A percentile compares a stretch with the other conserved stretches of the same genome.
These are phyloP conservation scores for Glutinoglossum americanum DNA, from an alignment of 495 filamentous ascomycete species.

Conservation along the genomic window DNA sequence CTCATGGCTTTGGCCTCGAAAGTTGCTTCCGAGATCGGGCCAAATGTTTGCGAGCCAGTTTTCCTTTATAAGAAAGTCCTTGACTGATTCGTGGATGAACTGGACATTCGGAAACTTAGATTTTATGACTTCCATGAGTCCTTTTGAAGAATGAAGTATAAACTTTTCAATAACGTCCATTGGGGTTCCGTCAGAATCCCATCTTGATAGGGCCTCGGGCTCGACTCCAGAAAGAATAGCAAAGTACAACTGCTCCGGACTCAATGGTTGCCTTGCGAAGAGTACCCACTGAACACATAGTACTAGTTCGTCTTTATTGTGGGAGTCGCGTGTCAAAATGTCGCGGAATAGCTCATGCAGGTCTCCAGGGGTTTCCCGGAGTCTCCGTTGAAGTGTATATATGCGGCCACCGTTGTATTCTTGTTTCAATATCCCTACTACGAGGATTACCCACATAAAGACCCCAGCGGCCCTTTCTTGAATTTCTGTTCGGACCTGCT, in stretches of 20 bases:
- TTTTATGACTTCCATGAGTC: slow-evolving; percentile 16
- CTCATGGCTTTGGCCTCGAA: slow-evolving; percentile 16
- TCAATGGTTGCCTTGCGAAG: slow-evolving; percentile 16
- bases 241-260: slow-evolving; percentile 18
- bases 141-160: slow-evolving; percentile 17
- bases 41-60: slow-evolving; percentile 14
- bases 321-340: slow-evolving; percentile 17
- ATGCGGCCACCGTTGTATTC: slow-evolving; percentile 13
- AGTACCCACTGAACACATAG: slow-evolving; percentile 23
- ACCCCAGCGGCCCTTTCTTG: slow-evolving; percentile 7
- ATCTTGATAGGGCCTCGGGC: slow-evolving; percentile 2
- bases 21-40: slow-evolving; percentile 10
- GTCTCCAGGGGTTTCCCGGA: slow-evolving; percentile 15
- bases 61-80: slow-evolving; percentile 17
- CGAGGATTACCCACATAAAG: slow-evolving; percentile 19
- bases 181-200: slow-evolving; percentile 7
- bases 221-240: slow-evolving; percentile 17
- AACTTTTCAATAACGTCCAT: slow-evolving; percentile 9
- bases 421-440: slow-evolving; percentile 15
- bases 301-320: slow-evolving; percentile 13
- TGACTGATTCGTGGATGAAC: slow-evolving; percentile 24
- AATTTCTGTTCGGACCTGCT: neutral
- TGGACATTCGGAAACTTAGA: slow-evolving; percentile 13
- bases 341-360: slow-evolving; percentile 17
- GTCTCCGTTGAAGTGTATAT: slow-evolving; percentile 7